Evolutionary conservation across 805 yeast species (phyloP).

Genomic region (Candida nonsorbophila): DNA sequence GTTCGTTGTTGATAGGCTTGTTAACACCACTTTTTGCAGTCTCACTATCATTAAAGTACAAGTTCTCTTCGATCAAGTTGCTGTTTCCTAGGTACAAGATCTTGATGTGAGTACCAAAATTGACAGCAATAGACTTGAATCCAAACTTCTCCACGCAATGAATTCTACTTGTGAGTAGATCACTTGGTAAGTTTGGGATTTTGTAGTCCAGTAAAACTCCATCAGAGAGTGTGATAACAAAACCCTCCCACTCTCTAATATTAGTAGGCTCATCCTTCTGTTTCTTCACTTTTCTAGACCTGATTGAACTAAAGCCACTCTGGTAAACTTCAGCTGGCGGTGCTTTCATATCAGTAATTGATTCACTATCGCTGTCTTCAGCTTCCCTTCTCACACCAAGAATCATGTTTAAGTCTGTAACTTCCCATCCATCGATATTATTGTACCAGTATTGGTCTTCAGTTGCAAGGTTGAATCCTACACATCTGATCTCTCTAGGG

Average conservation of each 20-base stretch:
- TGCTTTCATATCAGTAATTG: too few relatives aligned
- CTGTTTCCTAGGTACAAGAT: slow-evolving; percentile 73
- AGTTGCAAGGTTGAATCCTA: slow-evolving; percentile 71
- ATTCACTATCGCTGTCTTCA: slow-evolving; percentile 1
- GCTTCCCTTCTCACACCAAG: slow-evolving; percentile 46
- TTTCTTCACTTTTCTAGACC: too few relatives aligned
- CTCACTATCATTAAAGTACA: slow-evolving; percentile 38
- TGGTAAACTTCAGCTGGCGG: too few relatives aligned
- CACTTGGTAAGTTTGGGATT: slow-evolving; percentile 44
- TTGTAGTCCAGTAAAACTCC: slow-evolving; percentile 60
- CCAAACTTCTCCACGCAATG: slow-evolving; percentile 70
- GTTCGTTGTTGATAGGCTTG: slow-evolving; percentile 33
- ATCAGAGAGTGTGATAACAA: slow-evolving; percentile 60
- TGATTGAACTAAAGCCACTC: too few relatives aligned
- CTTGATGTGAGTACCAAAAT: slow-evolving; percentile 69
- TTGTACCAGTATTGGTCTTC: slow-evolving; percentile 67
- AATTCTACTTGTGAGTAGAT: slow-evolving; percentile 46
- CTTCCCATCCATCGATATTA: slow-evolving; percentile 71
- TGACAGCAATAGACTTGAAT: slow-evolving; percentile 68
- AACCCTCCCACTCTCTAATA: slow-evolving; percentile 75
- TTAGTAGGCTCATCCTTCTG: too few relatives aligned
- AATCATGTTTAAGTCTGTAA: slow-evolving; percentile 70
- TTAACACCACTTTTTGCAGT: slow-evolving; percentile 15
- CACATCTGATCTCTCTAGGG: slow-evolving; percentile 83
- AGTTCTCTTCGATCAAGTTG: slow-evolving; percentile 58